These are phyloP conservation scores for Furcasterigmium sp. DNA, from an alignment of 2,329 filamentous ascomycete species.

Conservation along the genomic window DNA sequence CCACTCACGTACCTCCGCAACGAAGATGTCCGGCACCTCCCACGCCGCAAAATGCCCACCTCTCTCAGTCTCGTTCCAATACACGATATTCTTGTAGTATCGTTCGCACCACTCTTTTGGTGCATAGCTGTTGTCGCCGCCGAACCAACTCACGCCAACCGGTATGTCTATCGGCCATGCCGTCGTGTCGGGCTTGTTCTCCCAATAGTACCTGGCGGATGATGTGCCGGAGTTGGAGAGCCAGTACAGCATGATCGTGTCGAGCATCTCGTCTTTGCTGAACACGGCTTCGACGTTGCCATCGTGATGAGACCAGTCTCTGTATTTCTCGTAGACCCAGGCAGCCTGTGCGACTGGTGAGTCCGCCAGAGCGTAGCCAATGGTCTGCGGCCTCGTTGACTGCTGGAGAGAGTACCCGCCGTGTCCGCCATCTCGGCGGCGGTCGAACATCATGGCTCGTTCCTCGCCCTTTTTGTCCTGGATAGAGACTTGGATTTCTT, in stretches of 20 bases:
- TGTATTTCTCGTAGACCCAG: constrained; percentile 8
- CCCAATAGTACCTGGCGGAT: constrained; percentile 9
- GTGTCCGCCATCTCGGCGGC: constrained; percentile 5
- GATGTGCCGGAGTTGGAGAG: constrained; percentile 8
- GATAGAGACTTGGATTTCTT: constrained; percentile 5
- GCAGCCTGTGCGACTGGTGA: constrained; percentile 6
- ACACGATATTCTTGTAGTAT: constrained; percentile 8
- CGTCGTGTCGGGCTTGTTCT: constrained; percentile 4
- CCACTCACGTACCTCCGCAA: constrained; percentile 6
- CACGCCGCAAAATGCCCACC: constrained; percentile 9
- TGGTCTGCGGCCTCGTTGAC: constrained; percentile 7
- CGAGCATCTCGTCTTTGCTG: constrained; percentile 10
- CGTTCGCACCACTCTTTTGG: constrained; percentile 9
- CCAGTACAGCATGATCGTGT: constrained; percentile 10
- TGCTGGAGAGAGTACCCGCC: constrained; percentile 8
- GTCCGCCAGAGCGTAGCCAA: constrained; percentile 5
- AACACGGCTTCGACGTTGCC: constrained; percentile 8
- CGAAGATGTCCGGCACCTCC: constrained; percentile 8
- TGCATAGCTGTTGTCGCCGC: constrained; percentile 8
- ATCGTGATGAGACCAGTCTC: constrained; percentile 8
- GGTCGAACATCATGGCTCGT: constrained; percentile 5
- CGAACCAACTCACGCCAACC: constrained; percentile 8
- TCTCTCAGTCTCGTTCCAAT: constrained; percentile 8
- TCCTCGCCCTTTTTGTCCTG: constrained; percentile 4
- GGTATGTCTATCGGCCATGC: constrained; percentile 6